Base-by-base conservation (phyloP, 1,139 yeast genomes). In the Pichia sp. region DNA sequence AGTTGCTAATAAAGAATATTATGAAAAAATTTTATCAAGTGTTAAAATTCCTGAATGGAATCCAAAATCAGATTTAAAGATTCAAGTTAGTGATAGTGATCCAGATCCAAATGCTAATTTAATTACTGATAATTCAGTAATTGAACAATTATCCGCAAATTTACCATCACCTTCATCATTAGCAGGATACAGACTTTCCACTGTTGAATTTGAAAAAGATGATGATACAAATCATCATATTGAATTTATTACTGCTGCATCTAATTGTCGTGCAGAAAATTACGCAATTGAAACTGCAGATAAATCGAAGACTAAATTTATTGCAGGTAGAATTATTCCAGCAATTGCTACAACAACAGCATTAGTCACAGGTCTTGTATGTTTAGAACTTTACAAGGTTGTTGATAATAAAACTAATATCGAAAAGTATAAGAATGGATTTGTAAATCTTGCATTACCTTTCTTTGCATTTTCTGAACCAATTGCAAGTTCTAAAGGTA, bases 331-430 rank as follows among this genome's bases (percentile, higher is more conserved):
- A 64, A 91, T 91, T 52, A 89, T 91, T 52, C 99, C 99, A 11
- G 98, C 98, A 15, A 91, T 91, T 69, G 98, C 98, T 29, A 91
- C 99, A 2, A 93, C 99, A 5, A 91, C 99, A 18, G 95, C 96
- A 11, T 70, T 89, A 54, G 97, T 91, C 13, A 87, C 98, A 6
- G 99, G 99, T 34, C 72, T 91, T 56, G 95, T 88, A 31, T 86
- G 94, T 58, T 70, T 91, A 53, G 99, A 91, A 65, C 71, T 91
- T 46, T 84, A 87, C 70, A 91, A 91, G 68, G 91, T 91, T 49
- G 87, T 80, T 41, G 95, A 85, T 55, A 68, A 70, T 20, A 69
- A 76, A 50, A 76, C 74, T 50, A 80, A 80, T 48, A 75, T 93
- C 56, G 98, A 91, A 60, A 82, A 83, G 53, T 91, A 80, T 67